Evolutionary conservation across 192 early-diverging fungal genomes (phyloP).

Genomic region (Mortierella claussenii): DNA sequence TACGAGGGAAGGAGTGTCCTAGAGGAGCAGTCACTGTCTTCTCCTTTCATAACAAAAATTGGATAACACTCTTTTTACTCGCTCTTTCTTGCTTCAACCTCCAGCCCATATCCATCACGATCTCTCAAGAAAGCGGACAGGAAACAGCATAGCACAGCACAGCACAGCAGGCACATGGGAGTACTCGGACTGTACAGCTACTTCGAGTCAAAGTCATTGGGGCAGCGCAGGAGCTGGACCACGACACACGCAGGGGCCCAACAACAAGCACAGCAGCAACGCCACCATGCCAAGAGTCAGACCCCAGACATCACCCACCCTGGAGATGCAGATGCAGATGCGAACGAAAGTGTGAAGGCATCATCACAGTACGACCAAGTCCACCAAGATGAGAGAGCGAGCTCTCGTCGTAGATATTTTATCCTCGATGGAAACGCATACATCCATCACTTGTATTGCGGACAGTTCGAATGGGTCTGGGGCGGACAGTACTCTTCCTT

Average conservation of each 20-base stretch:
- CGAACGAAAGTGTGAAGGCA: not conserved
- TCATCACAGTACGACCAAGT: too few relatives aligned
- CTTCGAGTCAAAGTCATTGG: constrained; percentile 45
- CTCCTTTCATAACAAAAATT: too few relatives aligned
- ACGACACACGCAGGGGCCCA: not conserved
- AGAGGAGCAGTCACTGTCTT: too few relatives aligned
- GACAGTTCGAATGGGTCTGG: constrained; percentile 59
- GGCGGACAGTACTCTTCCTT: constrained; percentile 60
- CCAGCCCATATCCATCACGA: too few relatives aligned
- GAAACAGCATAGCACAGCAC: too few relatives aligned
- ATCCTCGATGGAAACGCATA: constrained; percentile 65
- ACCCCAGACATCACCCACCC: not conserved
- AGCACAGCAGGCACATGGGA: too few relatives aligned
- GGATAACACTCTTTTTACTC: too few relatives aligned
- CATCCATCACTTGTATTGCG: constrained; percentile 58
- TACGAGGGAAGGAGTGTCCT: too few relatives aligned
- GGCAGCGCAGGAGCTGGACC: constrained; percentile 38
- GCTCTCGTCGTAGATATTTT: too few relatives aligned
- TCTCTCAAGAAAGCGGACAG: too few relatives aligned
- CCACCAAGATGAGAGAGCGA: too few relatives aligned
- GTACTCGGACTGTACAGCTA: constrained; percentile 47
- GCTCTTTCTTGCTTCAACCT: too few relatives aligned
- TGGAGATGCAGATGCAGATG: not conserved
- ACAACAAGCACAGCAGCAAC: not conserved
- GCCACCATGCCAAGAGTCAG: not conserved